phyloP scores from a whole-genome alignment of 305 asterid species.

The Solanum hybrid region DNA sequence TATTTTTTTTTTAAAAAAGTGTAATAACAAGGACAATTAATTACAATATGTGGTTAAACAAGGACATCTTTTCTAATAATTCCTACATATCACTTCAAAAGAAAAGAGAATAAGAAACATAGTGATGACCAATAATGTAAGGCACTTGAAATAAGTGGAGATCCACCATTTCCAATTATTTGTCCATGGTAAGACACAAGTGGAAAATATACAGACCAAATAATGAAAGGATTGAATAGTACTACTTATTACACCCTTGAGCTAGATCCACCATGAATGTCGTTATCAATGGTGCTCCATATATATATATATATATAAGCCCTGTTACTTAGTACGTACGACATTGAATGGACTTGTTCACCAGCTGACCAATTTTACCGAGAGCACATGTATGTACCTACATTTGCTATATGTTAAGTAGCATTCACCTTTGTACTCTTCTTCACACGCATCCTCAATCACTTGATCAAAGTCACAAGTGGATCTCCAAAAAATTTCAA shows the following conservation, averaged over 20 bases:
- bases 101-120: neutral
- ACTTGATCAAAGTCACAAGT: neutral
- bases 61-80: neutral
- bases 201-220: neutral
- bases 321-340: neutral
- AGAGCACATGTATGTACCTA: neutral
- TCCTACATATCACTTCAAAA: neutral
- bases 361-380: neutral
- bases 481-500: neutral
- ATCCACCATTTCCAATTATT: neutral
- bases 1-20: neutral
- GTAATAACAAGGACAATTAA: neutral
- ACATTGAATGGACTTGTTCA: constrained; percentile 2
- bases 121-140: neutral
- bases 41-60: neutral
- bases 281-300: constrained; percentile 10
- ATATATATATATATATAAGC: neutral
- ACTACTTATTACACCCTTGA: neutral
- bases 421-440: constrained; percentile 1
- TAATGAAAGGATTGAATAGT: neutral
- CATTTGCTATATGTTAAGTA: neutral
- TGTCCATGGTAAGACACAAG: neutral
- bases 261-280: constrained; percentile 7
- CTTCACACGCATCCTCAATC: neutral
- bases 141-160: neutral